Evolutionary conservation across 2,329 filamentous ascomycete genomes (phyloP), one percentile per base, ranked within the genome.

Genomic region (Byssoonygena ceratinophila): DNA sequence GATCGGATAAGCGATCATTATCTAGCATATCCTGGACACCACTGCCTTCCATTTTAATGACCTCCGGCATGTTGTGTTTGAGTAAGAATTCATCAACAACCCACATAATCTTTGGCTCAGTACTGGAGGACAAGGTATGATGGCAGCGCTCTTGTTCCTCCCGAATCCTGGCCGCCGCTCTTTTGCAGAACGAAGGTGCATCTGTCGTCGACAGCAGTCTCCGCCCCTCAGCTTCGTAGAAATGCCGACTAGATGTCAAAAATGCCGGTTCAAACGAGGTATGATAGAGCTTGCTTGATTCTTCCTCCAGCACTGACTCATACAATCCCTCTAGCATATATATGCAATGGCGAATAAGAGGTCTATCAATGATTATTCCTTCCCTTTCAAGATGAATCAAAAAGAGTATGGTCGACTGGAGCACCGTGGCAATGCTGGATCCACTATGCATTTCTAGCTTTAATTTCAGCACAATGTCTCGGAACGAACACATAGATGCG

Each of bases 301-400:
- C 85, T 4, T 80, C 78, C 63, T 95, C 89, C 3, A 82, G 77
- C 53, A 89, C 80, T 0, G 82, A 83, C 66, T 94, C 85, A 65
- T 95, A 94, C 0, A 98, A 75, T 6, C 81, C 81, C 64, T 94
- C 91, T 4, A 98, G 76, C 89, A 98, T 96, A 60, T 85, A 83
- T 2, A 88, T 79, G 64, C 87, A 91, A 48, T 86, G 84, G 59
- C 87, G 85, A 59, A 97, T 81, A 3, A 95, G 75, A 32, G 81
- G 79, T 59, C 86, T 83, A 66, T 97, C 87, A 55, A 97, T 90
- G 12, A 87, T 79, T 61, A 96, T 89, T 25, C 91, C 92, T 54
- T 89, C 83, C 25, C 92, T 78, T 67, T 97, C 92, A 82, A 96
- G 89, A 56, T 85, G 81, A 58, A 98, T 85, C 69, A 96, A 87